Evolutionary conservation across 768 basidiomycete genomes (phyloP).

Genomic region (Xerocomellus amylosporus): DNA sequence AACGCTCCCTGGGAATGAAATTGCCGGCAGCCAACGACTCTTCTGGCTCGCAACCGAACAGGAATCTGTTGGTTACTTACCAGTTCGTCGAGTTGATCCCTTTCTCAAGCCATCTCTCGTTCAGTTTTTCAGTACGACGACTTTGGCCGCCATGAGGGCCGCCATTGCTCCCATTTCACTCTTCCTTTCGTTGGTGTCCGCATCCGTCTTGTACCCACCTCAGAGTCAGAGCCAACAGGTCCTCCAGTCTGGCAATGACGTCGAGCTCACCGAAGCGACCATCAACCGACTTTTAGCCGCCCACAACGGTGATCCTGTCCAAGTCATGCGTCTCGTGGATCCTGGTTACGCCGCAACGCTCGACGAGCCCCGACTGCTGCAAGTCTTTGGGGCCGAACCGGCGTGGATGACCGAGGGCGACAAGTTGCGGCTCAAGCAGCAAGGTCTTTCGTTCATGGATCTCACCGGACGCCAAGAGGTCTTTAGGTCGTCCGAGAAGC

Average conservation of each 20-base stretch:
- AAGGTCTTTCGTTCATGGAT: background rate
- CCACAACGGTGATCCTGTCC: conserved; percentile 13
- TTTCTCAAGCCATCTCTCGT: background rate
- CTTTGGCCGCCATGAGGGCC: background rate
- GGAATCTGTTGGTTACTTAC: no score
- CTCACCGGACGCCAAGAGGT: background rate
- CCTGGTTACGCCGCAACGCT: conserved; percentile 12
- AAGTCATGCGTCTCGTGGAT: conserved; percentile 16
- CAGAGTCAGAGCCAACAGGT: background rate
- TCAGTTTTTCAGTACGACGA: background rate
- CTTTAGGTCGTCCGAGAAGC: background rate
- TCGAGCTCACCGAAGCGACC: background rate
- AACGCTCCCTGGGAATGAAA: no score
- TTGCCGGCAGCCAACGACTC: no score
- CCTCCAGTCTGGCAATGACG: background rate
- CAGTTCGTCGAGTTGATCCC: no score
- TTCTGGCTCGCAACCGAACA: no score
- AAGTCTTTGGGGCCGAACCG: background rate
- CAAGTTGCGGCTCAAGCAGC: background rate
- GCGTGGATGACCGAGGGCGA: conserved; percentile 1
- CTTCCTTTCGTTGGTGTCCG: background rate
- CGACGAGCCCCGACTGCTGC: conserved; percentile 14
- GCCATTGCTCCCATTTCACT: background rate
- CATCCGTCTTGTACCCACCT: background rate
- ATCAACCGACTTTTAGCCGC: conserved; percentile 10